These are phyloP conservation scores for Candida andamanensis DNA, from an alignment of 805 yeast species.

Conservation along the genomic window DNA sequence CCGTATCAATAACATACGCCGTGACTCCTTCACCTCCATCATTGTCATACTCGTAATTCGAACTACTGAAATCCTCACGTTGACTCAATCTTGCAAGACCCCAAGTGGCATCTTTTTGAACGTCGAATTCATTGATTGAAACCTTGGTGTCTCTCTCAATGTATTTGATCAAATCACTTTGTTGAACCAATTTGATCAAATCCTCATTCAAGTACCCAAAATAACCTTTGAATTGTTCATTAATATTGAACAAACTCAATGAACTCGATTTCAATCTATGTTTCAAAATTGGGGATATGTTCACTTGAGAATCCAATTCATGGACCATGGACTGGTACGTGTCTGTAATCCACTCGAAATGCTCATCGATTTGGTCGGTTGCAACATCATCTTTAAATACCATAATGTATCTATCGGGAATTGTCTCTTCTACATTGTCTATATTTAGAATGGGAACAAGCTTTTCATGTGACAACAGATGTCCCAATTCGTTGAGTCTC, in stretches of 20 bases:
- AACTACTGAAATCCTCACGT: conserved; percentile 19
- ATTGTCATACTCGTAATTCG: conserved; percentile 30
- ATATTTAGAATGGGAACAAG: conserved; percentile 11
- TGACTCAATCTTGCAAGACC: conserved; percentile 36
- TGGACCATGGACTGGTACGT: conserved; percentile 14
- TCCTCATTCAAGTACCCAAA: conserved; percentile 59
- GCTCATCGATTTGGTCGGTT: conserved; percentile 50
- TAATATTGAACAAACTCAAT: conserved; percentile 54
- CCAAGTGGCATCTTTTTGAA: conserved; percentile 38
- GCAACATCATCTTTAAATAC: conserved; percentile 66
- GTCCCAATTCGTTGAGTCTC: background rate
- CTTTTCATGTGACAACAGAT: conserved; percentile 1
- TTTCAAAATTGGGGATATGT: conserved; percentile 9
- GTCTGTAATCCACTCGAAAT: conserved; percentile 55
- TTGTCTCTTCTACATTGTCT: conserved; percentile 17
- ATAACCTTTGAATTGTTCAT: conserved; percentile 62
- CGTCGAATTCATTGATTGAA: conserved; percentile 23
- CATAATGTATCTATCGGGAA: conserved; percentile 76
- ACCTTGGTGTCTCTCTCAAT: conserved; percentile 43
- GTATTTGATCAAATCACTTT: conserved; percentile 18
- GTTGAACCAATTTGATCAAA: conserved; percentile 11
- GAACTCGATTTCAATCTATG: conserved; percentile 9
- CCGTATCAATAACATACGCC: conserved; percentile 82
- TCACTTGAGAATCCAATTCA: conserved; percentile 1
- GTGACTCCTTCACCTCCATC: conserved; percentile 48